Evolutionary conservation across 768 basidiomycete species (phyloP), one percentile per base, ranked within the genome.

Genomic region (Lactifluus pinguis): DNA sequence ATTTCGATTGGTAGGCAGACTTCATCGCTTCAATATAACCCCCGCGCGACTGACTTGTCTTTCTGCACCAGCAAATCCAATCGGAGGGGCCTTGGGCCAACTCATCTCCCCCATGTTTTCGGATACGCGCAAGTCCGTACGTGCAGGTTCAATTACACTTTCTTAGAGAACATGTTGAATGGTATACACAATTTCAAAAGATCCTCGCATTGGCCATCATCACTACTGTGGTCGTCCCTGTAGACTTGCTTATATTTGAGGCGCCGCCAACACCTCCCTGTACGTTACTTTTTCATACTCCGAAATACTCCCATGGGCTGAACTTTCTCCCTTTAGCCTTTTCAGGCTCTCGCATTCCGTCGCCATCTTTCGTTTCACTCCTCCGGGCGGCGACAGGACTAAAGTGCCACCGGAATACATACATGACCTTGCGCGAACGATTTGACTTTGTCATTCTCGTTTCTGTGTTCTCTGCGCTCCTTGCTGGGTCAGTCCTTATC

Each of bases 181-280:
- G 14, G 6, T 17, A 3, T n/a, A 25, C 32, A n/a, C n/a, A n/a
- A n/a, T n/a, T n/a, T n/a, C n/a, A n/a, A n/a, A 62, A 90, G 88
- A 76, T 91, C 50, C 74, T 92, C 5, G 73, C 87, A 6, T 77
- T 92, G 21, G 90, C 79, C 2, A 84, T 92, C 61, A 79, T 90
- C 17, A 82, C 81, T 15, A 87, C 86, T 1, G 87, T 74, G 1
- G 79, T 77, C 0, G 68, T 76, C 9, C 89, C 89, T 0, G 75
- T 78, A 19, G 74, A 81, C 3, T 74, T 92, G 50, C 69, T 90
- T 25, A 79, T 94, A 25, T 67, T 75, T 2, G 75, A 75, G 36
- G 76, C 78, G 1, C 91, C 91, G 7, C 88, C 89, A 21, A 83
- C 79, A 8, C 91, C 91, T 30, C 91, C 91, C 0, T 92, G 90